Evolutionary conservation across 23 red algal species (phyloP).

Genomic region (Gracilaria domingensis): DNA sequence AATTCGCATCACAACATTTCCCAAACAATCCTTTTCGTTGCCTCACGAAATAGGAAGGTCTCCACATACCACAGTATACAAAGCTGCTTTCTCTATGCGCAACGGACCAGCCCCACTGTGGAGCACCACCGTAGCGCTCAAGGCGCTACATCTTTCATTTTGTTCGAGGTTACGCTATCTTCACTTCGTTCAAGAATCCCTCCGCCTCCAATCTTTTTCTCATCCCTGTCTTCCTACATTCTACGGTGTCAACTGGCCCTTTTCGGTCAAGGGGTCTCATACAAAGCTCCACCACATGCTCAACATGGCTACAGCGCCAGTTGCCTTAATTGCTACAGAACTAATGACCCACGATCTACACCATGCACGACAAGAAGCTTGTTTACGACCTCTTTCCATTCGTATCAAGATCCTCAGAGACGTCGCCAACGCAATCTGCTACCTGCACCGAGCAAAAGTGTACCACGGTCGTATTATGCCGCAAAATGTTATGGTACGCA

Average conservation of each 20-base stretch:
- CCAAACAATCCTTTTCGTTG: constrained; percentile 34
- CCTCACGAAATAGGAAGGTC: constrained; percentile 37
- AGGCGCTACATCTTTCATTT: constrained; percentile 26
- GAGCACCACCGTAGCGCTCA: constrained; percentile 33
- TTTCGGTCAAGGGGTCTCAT: constrained; percentile 9
- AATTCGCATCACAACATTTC: constrained; percentile 37
- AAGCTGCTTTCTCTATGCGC: constrained; percentile 40
- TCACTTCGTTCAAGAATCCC: constrained; percentile 43
- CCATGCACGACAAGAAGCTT: constrained; percentile 9
- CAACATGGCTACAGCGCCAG: constrained; percentile 11
- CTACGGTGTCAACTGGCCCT: constrained; percentile 42
- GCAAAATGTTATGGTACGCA: constrained; percentile 28
- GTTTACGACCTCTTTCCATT: neutral
- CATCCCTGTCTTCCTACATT: constrained; percentile 38
- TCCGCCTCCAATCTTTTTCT: constrained; percentile 37
- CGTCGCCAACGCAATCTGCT: constrained; percentile 35
- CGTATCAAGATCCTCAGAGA: constrained; percentile 11
- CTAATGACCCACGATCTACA: constrained; percentile 32
- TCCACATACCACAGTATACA: constrained; percentile 28
- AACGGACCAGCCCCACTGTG: constrained; percentile 26
- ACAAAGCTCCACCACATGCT: neutral
- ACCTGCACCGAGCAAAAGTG: neutral
- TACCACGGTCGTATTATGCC: constrained; percentile 28
- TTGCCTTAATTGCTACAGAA: constrained; percentile 17
- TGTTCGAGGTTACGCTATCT: constrained; percentile 21